Base-by-base conservation (phyloP, 2,329 filamentous ascomycete species). In the Fusarium sp. region DNA sequence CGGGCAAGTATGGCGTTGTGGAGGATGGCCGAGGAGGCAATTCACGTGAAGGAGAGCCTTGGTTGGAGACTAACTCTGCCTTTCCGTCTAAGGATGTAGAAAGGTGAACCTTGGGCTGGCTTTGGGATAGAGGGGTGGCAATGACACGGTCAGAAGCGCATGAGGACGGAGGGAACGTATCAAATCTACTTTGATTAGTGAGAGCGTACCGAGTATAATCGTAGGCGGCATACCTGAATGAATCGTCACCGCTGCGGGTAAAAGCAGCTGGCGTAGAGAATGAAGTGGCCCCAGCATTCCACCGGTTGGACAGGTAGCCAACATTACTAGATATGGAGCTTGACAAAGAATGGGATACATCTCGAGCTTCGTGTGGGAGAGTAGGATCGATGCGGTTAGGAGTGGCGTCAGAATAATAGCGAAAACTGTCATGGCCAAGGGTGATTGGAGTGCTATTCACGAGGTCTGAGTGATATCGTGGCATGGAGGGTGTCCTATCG, bases 1-100 rank as follows among this genome's bases (percentile, higher is more conserved):
- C 83, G 26, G 85, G 84, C 24, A 89, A 82, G 20, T 83, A 83
- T 38, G 87, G 62, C 81, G 86, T 72, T 79, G 83, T 77, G 84
- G 86, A 68, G 81, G 86, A 66, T 83, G 87, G 74, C 84, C 76
- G 84, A 82, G 76, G 87, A 55, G 77, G 78, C 85, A 66, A 86
- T 89, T 79, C 59, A 78, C 78, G 57, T 90, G 91, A 74, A 62
- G 93, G 92, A 6, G 92, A 92, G 35, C 88, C 86, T 71, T 92
- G 90, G 70, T 91, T 88, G 61, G 92, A 90, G 28, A 95, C 90
- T 57, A 98, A 87, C 77, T 95, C 92, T n/a, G 95, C 95, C 79
- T 95, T 95, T 74, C 95, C 95, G 78, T 98, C 94, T 36, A 95
- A 88, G 24, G 94, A 96, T 78, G 96, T 90, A 4, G 93, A 94